Base-by-base conservation (phyloP, 1,284 basidiomycete species). In the Coriolopsis trogii region DNA sequence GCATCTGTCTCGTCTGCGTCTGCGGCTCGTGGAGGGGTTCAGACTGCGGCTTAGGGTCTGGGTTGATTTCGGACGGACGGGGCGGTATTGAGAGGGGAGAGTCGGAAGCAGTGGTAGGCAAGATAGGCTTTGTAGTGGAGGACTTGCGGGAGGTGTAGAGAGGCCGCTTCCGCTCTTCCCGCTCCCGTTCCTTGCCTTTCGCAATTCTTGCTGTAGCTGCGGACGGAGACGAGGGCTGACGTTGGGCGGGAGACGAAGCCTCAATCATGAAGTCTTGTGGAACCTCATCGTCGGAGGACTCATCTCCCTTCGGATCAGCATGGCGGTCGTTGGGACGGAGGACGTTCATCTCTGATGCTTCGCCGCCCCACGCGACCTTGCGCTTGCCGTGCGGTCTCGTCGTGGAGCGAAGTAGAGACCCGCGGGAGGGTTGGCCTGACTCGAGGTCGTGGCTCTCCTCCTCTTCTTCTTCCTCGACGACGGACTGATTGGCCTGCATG, bases 181-280 rank as follows among this genome's bases (percentile, higher is more conserved):
- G 63, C 45, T 64, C 63, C 39, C 63, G 63, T 43, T 64, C 68
- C 58, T 79, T 78, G 48, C 71, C 70, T 59, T 74, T 79, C 41
- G 64, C 55, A 23, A 53, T 63, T 37, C 64, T 55, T 44, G 68
- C 65, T 24, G 66, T 64, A 2, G 33, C 24, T 24, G 51, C 49
- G 33, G 70, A 57, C 5, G 56, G 52, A 24, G 70, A 57, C 5
- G 56, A 51, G 24, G 68, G 64, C 45, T 70, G 78, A 56, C 66
- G 68, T 24, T 64, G 56, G 20, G 67, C 69, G 20, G 75, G 65
- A 1, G 68, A 66, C 56, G 73, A 65, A 18, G 85, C 79, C 67
- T 92, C 90, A 58, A 92, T 85, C 82, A 91, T 87, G 61, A 92
- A 86, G 64, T 87, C 89, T 66, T 87, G 84, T 0, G 90, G 91